Base-by-base conservation (phyloP, 1,284 basidiomycete species). In the Apiotrichum porosum region DNA sequence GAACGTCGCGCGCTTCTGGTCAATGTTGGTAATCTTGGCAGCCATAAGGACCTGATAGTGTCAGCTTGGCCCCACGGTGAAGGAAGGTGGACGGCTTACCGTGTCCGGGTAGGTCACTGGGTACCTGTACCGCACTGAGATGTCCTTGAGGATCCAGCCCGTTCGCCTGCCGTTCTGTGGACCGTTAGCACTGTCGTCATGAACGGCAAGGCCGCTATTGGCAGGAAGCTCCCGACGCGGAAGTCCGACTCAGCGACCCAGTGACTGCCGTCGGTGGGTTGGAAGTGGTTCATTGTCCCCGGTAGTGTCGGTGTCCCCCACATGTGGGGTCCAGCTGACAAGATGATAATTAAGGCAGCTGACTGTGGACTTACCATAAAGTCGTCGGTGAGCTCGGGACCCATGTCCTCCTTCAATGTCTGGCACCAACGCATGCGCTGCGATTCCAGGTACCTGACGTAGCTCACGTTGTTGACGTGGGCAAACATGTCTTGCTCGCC, bases 401-500 rank as follows among this genome's bases (percentile, higher is more conserved):
- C 61, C 14, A 71, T 55, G 13, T 61, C 58, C 6, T 44, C 45
- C 21, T 51, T 57, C 38, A 63, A 57, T 18, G 58, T 61, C 49
- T 65, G 61, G 13, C 52, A 24, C 51, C 65, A 68, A 23, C 62
- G 47, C 41, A 71, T 61, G 28, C 69, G 56, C 22, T 68, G 63
- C 6, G 61, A 57, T 51, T 73, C 69, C 46, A 68, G 56, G 59
- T 70, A 73, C 38, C 64, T 54, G 17, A 66, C 57, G 48, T 62
- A 67, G 21, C 55, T 51, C 36, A 73, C 71, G 43, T 72, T 73
- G 47, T 73, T 73, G 28, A 67, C 64, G 48, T 73, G 71, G 49
- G 69, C 71, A 38, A 68, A 72, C 54, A 63, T 69, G 56, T 73
- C 71, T 34, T 57, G 60, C 37, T 73, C 68, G 1, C 71, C 71